These are phyloP conservation scores for Juglanconis juglandina DNA, from an alignment of 2,329 filamentous ascomycete genomes.

Conservation along the genomic window DNA sequence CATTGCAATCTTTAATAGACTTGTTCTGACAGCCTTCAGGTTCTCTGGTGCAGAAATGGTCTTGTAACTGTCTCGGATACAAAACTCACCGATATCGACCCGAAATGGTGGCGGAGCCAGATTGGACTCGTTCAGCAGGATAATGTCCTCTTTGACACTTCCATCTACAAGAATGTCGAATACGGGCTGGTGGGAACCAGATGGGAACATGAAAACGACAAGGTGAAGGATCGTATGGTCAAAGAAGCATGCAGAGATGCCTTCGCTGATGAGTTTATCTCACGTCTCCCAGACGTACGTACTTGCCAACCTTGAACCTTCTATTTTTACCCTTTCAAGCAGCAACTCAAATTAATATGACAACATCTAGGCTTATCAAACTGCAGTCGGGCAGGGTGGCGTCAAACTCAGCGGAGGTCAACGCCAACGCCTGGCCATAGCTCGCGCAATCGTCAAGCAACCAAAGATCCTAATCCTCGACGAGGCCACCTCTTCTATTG, in stretches of 20 bases:
- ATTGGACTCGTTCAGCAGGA: conserved; percentile 44
- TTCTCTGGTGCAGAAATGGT: conserved; percentile 1
- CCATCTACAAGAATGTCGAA: conserved; percentile 52
- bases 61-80: background rate
- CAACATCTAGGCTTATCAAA: conserved; percentile 59
- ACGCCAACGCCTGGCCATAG: conserved; percentile 68
- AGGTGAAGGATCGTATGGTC: conserved; percentile 53
- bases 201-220: conserved; percentile 33
- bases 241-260: conserved; percentile 63
- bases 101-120: conserved; percentile 53
- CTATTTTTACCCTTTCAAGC: conserved; percentile 12
- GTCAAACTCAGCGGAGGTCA: conserved; percentile 74
- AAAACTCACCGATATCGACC: conserved; percentile 43
- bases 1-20: background rate
- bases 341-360: background rate
- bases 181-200: conserved; percentile 45
- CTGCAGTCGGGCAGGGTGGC: conserved; percentile 73
- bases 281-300: conserved; percentile 53
- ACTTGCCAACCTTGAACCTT: background rate
- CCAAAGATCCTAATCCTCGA: conserved; percentile 59
- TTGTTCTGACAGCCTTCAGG: background rate
- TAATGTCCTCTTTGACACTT: conserved; percentile 41
- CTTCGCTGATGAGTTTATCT: conserved; percentile 68
- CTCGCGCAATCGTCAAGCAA: conserved; percentile 37
- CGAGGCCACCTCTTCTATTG: conserved; percentile 60